Percentiles rank a stretch among this genome's conserved stretches.
These are phyloP conservation scores for Alternaria panax DNA, from an alignment of 2,329 filamentous ascomycete genomes.

Conservation along the genomic window DNA sequence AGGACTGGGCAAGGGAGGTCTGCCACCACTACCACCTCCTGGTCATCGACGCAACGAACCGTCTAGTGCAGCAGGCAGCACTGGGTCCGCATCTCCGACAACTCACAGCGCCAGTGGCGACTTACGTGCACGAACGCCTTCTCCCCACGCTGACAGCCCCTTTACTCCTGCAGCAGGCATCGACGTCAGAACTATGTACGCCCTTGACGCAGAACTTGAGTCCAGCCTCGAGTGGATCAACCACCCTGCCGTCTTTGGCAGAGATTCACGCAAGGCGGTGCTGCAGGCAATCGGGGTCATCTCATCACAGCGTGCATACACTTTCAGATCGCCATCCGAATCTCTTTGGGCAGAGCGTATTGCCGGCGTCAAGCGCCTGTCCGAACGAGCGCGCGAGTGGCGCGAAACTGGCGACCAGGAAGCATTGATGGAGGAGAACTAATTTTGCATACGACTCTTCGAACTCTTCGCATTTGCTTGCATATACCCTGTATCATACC, in stretches of 20 bases:
- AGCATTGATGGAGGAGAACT: constrained; percentile 64
- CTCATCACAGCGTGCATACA: constrained; percentile 90
- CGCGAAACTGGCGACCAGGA: constrained; percentile 80
- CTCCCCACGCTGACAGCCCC: constrained; percentile 52
- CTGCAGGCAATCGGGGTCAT: constrained; percentile 97
- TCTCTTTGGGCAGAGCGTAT: constrained; percentile 87
- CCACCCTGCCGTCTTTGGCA: constrained; percentile 91
- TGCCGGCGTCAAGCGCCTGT: constrained; percentile 78
- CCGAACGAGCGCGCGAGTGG: constrained; percentile 89
- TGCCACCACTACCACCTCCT: constrained; percentile 83
- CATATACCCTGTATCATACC: constrained; percentile 33
- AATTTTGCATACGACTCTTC: constrained; percentile 22
- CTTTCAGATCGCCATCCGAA: constrained; percentile 89
- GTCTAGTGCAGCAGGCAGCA: constrained; percentile 49
- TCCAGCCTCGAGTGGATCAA: constrained; percentile 95
- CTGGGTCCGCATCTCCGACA: constrained; percentile 48
- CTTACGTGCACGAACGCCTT: constrained; percentile 47
- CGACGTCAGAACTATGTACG: constrained; percentile 79
- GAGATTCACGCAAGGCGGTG: constrained; percentile 93
- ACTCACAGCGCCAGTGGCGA: constrained; percentile 49
- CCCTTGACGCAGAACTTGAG: constrained; percentile 90
- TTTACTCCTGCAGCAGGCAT: constrained; percentile 75
- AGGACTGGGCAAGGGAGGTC: constrained; percentile 90
- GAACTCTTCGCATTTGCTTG: constrained; percentile 16
- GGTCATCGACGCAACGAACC: constrained; percentile 52